Base-by-base conservation (phyloP, 768 basidiomycete genomes). In the Kwoniella heveanensis region DNA sequence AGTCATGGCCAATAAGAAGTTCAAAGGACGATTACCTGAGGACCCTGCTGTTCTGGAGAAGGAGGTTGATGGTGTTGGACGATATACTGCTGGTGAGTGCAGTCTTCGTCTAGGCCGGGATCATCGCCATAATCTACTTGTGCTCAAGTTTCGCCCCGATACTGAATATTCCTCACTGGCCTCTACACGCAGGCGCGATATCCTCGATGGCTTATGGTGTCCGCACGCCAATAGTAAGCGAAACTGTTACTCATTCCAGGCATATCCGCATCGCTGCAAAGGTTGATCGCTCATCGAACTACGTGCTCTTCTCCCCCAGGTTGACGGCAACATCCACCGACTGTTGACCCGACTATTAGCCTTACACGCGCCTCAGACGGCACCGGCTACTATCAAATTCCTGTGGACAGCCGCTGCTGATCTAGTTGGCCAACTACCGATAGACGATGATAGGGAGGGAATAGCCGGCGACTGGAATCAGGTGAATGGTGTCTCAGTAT, bases 261-360 rank as follows among this genome's bases (percentile, higher is more conserved):
- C 39, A 44, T 10, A 44, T 36, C 13, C 32, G 6, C 32, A 36
- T 21, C 30, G 7, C 39, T 36, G 2, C n/a, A n/a, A n/a, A n/a
- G n/a, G 29, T 46, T 65, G 58, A 54, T 36, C 32, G 30, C 27
- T 36, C 39, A n/a, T 19, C 25, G 30, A 24, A 19, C 4, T 29
- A 6, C 22, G n/a, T 56, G 21, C 37, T 29, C n/a, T 64, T 59
- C 60, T 26, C 15, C 32, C 51, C 77, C n/a, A 92, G 91, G 82
- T 95, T 55, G 92, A 95, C 75, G 92, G 92, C 44, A 95, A 95
- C 74, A 90, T 94, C 4, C 88, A 90, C 73, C 85, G 92, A 59
- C 82, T 95, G n/a, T 81, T 94, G 26, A 88, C 90, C 71, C 86
- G 93, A 44, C 78, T 96, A 39, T 82, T 96, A 29, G 91, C 91